Evolutionary conservation across 148 eudicot genomes (phyloP).

Genomic region (Dysphania ambrosioides): DNA sequence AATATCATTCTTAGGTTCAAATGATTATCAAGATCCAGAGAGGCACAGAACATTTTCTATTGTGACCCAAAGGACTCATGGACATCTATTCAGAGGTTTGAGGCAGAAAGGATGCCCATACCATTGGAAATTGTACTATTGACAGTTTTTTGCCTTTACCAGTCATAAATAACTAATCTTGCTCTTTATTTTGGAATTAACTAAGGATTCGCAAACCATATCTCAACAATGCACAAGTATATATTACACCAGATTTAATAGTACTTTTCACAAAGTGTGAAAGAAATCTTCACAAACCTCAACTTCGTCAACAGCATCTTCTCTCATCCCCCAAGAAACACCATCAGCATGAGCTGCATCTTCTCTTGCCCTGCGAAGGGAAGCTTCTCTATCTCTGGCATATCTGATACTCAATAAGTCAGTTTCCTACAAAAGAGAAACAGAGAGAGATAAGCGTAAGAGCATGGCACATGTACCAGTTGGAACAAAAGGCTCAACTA

Average conservation of each 20-base stretch:
- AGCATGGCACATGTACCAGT: neutral
- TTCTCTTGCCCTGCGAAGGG: constrained; percentile 73
- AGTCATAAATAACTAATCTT: no score
- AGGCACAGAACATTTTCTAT: no score
- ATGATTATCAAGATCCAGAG: neutral
- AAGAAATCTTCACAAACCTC: constrained; percentile 96
- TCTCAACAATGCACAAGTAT: no score
- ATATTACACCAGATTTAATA: no score
- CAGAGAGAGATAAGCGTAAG: neutral
- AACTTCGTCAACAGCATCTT: constrained; percentile 91
- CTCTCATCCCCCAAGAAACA: constrained; percentile 95
- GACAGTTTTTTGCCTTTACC: no score
- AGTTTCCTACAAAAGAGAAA: constrained; percentile 50
- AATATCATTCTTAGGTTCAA: neutral
- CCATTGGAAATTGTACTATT: no score
- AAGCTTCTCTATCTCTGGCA: constrained; percentile 87
- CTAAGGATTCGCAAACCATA: no score
- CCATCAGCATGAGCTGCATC: constrained; percentile 90
- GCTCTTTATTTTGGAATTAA: no score
- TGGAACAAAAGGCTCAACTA: neutral
- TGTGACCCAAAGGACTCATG: no score
- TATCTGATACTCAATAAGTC: constrained; percentile 52
- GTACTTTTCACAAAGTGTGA: no score
- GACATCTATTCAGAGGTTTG: no score
- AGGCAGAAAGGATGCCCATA: neutral